Evolutionary conservation across 2,329 filamentous ascomycete species (phyloP).

Genomic region (Monilinia fructigena): DNA sequence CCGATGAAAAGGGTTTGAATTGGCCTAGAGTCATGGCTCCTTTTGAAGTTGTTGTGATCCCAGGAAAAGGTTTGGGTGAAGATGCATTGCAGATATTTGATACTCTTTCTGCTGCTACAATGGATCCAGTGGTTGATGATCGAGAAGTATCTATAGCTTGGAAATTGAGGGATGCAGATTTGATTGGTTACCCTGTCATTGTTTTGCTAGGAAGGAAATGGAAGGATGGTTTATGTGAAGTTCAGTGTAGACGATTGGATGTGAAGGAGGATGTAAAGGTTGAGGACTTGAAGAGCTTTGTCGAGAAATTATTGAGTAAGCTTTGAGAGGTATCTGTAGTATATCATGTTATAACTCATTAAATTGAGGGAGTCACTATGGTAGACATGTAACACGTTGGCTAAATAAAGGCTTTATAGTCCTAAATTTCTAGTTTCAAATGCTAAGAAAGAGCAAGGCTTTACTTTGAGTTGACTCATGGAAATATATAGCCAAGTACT

Average conservation of each 20-base stretch:
- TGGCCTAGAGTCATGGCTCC: slow-evolving; percentile 89
- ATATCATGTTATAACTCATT: background rate
- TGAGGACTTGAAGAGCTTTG: slow-evolving; percentile 26
- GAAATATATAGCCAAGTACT: too few relatives aligned
- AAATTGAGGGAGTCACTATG: background rate
- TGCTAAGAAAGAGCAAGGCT: too few relatives aligned
- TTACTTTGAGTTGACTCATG: too few relatives aligned
- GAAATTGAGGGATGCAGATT: slow-evolving; percentile 88
- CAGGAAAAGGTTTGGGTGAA: slow-evolving; percentile 47
- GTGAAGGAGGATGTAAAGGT: slow-evolving; percentile 32
- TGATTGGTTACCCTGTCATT: slow-evolving; percentile 83
- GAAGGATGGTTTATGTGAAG: slow-evolving; percentile 42
- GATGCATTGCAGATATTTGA: slow-evolving; percentile 65
- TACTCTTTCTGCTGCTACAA: slow-evolving; percentile 42
- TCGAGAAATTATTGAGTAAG: slow-evolving; percentile 29
- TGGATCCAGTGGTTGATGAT: slow-evolving; percentile 76
- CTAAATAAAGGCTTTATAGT: too few relatives aligned
- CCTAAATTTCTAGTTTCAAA: too few relatives aligned
- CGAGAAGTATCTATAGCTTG: slow-evolving; percentile 66
- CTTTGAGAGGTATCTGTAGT: slow-evolving; percentile 23
- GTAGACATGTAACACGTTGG: too few relatives aligned
- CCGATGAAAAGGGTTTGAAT: slow-evolving; percentile 71
- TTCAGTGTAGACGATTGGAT: slow-evolving; percentile 39
- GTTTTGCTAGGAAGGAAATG: slow-evolving; percentile 75
- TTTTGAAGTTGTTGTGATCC: slow-evolving; percentile 71